phyloP scores from a whole-genome alignment of 2,329 filamentous ascomycete genomes.

The Sphaerulina vaccinii region DNA sequence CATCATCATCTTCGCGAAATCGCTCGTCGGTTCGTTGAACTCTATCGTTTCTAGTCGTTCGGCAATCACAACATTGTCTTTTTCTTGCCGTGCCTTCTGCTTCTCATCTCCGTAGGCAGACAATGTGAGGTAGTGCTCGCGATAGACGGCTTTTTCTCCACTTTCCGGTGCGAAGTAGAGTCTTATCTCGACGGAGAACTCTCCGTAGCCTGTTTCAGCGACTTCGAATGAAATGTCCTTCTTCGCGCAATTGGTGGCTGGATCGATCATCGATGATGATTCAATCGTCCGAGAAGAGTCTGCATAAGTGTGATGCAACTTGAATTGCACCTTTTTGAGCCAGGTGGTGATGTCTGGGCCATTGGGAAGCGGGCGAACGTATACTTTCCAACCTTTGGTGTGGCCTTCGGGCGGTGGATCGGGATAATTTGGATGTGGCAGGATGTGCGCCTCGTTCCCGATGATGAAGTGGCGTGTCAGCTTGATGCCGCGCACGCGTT shows the following conservation, averaged over 20 bases:
- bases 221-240: constrained; percentile 68
- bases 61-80: constrained; percentile 64
- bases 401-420: constrained; percentile 80
- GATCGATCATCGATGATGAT: constrained; percentile 39
- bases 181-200: constrained; percentile 95
- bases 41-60: constrained; percentile 92
- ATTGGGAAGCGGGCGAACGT: constrained; percentile 84
- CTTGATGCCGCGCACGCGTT: constrained; percentile 38
- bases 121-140: constrained; percentile 87
- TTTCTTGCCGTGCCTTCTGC: constrained; percentile 66
- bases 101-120: constrained; percentile 81
- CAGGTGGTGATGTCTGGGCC: constrained; percentile 86
- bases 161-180: constrained; percentile 87
- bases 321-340: constrained; percentile 96
- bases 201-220: constrained; percentile 93
- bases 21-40: constrained; percentile 94
- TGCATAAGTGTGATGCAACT: constrained; percentile 93
- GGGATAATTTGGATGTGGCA: constrained; percentile 76
- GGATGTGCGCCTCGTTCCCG: constrained; percentile 50
- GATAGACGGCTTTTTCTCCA: constrained; percentile 90
- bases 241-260: constrained; percentile 6
- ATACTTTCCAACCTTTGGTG: constrained; percentile 95
- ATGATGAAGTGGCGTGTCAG: constrained; percentile 44
- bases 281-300: constrained; percentile 87
- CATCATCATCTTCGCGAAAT: constrained; percentile 85